A percentile compares a stretch with the other conserved stretches of the same genome.
Conservation (phyloP, 768 basidiomycete genomes). For the Hypsizygus marmoreus region DNA sequence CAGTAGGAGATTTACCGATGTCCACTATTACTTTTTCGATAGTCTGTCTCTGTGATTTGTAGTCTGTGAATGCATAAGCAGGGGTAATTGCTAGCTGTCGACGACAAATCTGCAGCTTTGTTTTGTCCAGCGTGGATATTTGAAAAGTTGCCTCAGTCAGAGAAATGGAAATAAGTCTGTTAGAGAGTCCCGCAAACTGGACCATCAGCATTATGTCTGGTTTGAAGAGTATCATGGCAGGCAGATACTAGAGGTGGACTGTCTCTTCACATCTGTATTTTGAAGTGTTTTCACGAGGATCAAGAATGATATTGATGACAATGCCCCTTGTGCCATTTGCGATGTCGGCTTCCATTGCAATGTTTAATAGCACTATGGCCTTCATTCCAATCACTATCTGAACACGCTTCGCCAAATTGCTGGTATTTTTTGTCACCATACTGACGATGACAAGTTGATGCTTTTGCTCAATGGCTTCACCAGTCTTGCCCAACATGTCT, state of each 20-base stretch:
- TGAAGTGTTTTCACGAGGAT: conserved; percentile 32
- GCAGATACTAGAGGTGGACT: conserved; percentile 29
- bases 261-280: conserved; percentile 1
- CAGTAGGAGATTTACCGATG: conserved; percentile 27
- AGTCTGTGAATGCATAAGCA: background rate
- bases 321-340: conserved; percentile 41
- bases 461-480: background rate
- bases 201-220: conserved; percentile 17
- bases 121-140: too few species aligned
- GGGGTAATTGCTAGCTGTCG: background rate
- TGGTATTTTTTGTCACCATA: conserved; percentile 12
- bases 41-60: conserved; percentile 16
- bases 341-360: conserved; percentile 39
- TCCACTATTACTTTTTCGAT: conserved; percentile 37
- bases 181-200: conserved; percentile 25
- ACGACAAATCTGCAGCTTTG: background rate
- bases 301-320: conserved; percentile 32
- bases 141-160: conserved; percentile 11
- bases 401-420: conserved; percentile 20
- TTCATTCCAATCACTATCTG: conserved; percentile 36
- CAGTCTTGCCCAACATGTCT: conserved; percentile 21
- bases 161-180: conserved; percentile 26
- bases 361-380: conserved; percentile 37
- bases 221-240: conserved; percentile 32
- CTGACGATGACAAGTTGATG: conserved; percentile 7